Conservation (phyloP, 495 filamentous ascomycete genomes). For the Penicillium cinerascens region DNA sequence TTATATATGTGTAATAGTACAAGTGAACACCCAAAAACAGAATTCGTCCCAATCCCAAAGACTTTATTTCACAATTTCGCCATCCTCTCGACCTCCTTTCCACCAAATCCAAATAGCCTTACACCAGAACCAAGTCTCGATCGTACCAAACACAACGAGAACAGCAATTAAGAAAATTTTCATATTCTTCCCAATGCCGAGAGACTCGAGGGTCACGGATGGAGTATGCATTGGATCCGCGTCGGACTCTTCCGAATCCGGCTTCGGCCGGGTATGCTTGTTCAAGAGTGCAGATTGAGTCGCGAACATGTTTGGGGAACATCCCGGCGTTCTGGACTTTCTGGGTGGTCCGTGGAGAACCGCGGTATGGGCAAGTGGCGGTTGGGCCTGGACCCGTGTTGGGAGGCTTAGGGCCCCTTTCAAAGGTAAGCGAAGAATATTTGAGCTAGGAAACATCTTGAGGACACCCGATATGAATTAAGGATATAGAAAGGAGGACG, state of each 20-base stretch:
- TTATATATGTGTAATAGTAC: background rate
- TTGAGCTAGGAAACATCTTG: background rate
- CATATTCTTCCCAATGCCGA: constrained; percentile 16
- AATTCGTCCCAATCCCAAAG: too few species aligned
- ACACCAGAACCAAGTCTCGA: constrained; percentile 73
- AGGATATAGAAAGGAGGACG: background rate
- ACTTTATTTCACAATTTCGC: too few species aligned
- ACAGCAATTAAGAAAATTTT: constrained; percentile 16
- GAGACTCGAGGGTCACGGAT: constrained; percentile 9
- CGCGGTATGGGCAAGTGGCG: too few species aligned
- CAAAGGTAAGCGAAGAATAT: background rate
- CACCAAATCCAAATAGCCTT: constrained; percentile 59
- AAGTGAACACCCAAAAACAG: too few species aligned
- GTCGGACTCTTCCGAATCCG: background rate
- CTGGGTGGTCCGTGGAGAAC: background rate
- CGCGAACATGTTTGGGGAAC: background rate
- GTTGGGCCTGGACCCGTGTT: too few species aligned
- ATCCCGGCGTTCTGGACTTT: background rate
- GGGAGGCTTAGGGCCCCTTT: background rate
- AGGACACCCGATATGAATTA: background rate
- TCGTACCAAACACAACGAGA: constrained; percentile 22
- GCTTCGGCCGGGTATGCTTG: background rate
- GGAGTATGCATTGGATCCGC: background rate
- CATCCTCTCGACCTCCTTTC: background rate
- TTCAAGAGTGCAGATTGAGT: background rate